Conservation (phyloP, 129 eudicot genomes). For the carrot (Daucus carota) region DNA sequence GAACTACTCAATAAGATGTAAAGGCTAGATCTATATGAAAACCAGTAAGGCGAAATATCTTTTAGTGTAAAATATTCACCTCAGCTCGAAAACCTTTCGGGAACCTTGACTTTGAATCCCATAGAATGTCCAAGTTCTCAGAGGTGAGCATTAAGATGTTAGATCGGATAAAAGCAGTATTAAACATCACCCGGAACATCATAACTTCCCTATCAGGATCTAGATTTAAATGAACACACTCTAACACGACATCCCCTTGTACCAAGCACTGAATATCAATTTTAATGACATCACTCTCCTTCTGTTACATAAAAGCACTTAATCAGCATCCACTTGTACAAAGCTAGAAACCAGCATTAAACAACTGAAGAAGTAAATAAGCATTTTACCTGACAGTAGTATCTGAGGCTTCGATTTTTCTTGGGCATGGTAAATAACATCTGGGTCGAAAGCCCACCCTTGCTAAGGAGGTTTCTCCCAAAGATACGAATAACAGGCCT, state of each 20-base stretch:
- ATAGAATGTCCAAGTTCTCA: conserved; percentile 88
- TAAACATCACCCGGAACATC: conserved; percentile 98
- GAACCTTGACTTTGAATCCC: conserved; percentile 85
- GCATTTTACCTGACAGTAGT: conserved; percentile 64
- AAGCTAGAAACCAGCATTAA: neutral
- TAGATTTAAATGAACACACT: conserved; percentile 79
- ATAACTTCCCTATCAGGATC: conserved; percentile 93
- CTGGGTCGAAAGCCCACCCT: conserved; percentile 81
- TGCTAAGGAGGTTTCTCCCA: conserved; percentile 84
- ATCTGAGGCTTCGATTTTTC: conserved; percentile 68
- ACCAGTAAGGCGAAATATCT: neutral
- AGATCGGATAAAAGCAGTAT: conserved; percentile 93
- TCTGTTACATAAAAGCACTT: conserved; percentile 47
- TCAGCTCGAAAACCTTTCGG: conserved; percentile 94
- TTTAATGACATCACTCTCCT: conserved; percentile 87
- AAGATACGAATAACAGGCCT: conserved; percentile 80
- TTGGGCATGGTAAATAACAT: conserved; percentile 76
- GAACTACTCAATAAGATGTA: conserved; percentile 7
- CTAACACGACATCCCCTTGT: conserved; percentile 96
- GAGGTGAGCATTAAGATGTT: conserved; percentile 75
- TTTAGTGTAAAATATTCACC: conserved; percentile 33
- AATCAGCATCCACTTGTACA: conserved; percentile 5
- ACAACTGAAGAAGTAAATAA: neutral
- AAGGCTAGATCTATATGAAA: neutral
- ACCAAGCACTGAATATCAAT: conserved; percentile 94